Percentiles rank a stretch among this genome's conserved stretches.
phyloP scores from a whole-genome alignment of 1,284 basidiomycete genomes.

The Kalmanozyma brasiliensis region DNA sequence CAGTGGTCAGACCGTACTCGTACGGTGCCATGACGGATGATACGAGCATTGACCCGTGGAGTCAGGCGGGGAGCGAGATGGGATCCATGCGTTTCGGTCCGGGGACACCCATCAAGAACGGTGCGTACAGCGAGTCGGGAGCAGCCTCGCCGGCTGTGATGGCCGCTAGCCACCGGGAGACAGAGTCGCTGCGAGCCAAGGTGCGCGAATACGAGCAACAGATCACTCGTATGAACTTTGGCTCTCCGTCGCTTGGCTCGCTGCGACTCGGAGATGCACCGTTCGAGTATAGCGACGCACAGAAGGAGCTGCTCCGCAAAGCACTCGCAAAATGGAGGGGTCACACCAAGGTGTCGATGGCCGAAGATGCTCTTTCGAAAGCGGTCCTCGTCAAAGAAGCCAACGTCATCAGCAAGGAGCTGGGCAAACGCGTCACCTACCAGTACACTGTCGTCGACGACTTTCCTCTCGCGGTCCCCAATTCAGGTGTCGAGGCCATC shows the following conservation, averaged over 20 bases:
- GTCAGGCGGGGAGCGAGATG: constrained; percentile 51
- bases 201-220: constrained; percentile 62
- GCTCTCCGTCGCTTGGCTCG: constrained; percentile 16
- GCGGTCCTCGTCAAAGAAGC: constrained; percentile 92
- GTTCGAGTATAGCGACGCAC: constrained; percentile 37
- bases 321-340: constrained; percentile 85
- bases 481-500: constrained; percentile 81
- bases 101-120: constrained; percentile 34
- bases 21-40: constrained; percentile 61
- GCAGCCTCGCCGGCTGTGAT: constrained; percentile 17
- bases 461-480: constrained; percentile 80
- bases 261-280: constrained; percentile 25
- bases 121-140: constrained; percentile 1
- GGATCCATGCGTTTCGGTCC: constrained; percentile 34
- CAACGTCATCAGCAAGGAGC: constrained; percentile 73
- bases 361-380: constrained; percentile 83
- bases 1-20: constrained; percentile 55
- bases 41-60: constrained; percentile 62
- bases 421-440: constrained; percentile 85
- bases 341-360: constrained; percentile 74
- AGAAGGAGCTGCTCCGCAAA: constrained; percentile 70
- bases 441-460: constrained; percentile 91
- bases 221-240: constrained; percentile 39
- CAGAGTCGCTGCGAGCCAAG: constrained; percentile 50
- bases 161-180: constrained; percentile 37